Conservation (phyloP, 192 early-diverging fungal species). For the Mortierella hygrophila region DNA sequence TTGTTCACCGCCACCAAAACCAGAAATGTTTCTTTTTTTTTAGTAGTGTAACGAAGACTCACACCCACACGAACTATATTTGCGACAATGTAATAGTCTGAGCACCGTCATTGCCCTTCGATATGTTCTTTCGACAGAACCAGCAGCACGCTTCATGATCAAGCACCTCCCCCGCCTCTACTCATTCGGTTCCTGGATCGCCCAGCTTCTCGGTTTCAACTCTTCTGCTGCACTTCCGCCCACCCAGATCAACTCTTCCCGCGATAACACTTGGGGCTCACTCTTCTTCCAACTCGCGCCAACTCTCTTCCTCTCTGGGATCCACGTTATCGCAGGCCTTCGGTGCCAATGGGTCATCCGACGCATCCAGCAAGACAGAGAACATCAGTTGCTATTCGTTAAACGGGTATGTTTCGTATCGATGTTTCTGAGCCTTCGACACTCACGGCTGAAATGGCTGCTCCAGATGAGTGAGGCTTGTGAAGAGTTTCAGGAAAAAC, state of each 20-base stretch:
- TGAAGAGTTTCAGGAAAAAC: conserved; percentile 11
- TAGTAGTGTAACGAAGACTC: background rate
- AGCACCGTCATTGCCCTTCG: conserved; percentile 12
- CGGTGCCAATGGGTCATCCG: conserved; percentile 11
- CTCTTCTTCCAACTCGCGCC: conserved; percentile 20
- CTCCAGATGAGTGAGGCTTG: conserved; percentile 6
- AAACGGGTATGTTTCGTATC: conserved; percentile 10
- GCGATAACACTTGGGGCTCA: background rate
- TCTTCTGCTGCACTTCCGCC: background rate
- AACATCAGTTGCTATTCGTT: background rate
- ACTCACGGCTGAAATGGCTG: conserved; percentile 30
- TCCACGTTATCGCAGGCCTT: conserved; percentile 17
- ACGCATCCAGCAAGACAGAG: conserved; percentile 12
- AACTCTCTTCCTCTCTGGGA: conserved; percentile 19
- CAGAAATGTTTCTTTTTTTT: background rate
- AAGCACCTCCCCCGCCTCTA: background rate
- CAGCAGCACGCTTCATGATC: background rate
- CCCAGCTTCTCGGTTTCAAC: background rate
- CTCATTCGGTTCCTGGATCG: background rate
- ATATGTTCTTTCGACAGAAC: conserved; percentile 9
- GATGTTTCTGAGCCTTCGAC: conserved; percentile 12
- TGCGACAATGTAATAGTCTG: background rate
- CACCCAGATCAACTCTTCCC: background rate
- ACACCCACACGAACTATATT: background rate
- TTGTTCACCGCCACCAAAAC: background rate